Conservation (phyloP, 768 basidiomycete species). For the Rubroboletus satanas region DNA sequence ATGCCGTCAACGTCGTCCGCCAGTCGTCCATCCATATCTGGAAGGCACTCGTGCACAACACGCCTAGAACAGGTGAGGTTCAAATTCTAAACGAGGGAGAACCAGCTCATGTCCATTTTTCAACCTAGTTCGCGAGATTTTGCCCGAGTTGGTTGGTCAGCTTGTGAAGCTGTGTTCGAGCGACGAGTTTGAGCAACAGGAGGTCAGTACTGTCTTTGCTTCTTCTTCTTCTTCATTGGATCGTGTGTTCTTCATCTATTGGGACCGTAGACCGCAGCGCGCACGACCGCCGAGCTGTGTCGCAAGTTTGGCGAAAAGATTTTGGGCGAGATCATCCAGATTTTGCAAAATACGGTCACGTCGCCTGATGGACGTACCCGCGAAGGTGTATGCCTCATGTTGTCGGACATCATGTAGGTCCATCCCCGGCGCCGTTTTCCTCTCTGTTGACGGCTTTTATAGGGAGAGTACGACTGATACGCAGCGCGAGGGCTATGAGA, state of each 20-base stretch:
- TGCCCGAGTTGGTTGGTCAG: constrained; percentile 78
- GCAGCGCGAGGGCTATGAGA: constrained; percentile 85
- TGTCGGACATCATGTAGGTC: constrained; percentile 83
- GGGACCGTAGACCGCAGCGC: constrained; percentile 60
- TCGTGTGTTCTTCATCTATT: background rate
- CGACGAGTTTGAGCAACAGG: constrained; percentile 81
- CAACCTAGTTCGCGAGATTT: constrained; percentile 74
- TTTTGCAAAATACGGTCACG: constrained; percentile 62
- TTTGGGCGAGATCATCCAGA: constrained; percentile 75
- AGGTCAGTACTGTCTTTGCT: constrained; percentile 45
- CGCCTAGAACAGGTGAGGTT: constrained; percentile 74
- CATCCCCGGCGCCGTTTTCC: background rate
- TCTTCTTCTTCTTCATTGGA: background rate
- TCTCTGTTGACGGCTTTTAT: constrained; percentile 3
- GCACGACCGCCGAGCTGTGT: constrained; percentile 85
- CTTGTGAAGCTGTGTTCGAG: constrained; percentile 76
- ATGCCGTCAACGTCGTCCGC: constrained; percentile 83
- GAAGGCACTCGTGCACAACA: constrained; percentile 97
- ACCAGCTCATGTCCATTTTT: background rate
- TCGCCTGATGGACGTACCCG: constrained; percentile 62
- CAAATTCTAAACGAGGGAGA: background rate
- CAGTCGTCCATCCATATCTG: constrained; percentile 93
- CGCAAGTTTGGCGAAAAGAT: constrained; percentile 95
- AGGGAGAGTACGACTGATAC: constrained; percentile 82
- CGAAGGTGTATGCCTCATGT: constrained; percentile 83